phyloP scores from a whole-genome alignment of 2,329 filamentous ascomycete species.

The Alternaria brassicicola region DNA sequence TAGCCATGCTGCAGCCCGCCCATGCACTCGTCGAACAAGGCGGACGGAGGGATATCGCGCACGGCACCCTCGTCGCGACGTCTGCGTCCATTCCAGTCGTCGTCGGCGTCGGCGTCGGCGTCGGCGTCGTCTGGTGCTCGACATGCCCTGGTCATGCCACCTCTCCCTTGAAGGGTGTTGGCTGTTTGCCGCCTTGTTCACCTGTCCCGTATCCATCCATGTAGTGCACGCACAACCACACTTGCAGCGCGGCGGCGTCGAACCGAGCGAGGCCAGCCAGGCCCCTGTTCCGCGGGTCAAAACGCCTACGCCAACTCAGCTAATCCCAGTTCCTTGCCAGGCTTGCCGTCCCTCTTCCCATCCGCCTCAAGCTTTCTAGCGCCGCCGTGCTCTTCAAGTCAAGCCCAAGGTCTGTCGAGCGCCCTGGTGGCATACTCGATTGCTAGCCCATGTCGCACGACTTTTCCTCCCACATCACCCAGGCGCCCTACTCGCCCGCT shows the following conservation, averaged over 20 bases:
- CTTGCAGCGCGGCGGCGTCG: slow-evolving; percentile 20
- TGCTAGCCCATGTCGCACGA: slow-evolving; percentile 45
- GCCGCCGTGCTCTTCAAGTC: slow-evolving; percentile 24
- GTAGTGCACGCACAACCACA: slow-evolving; percentile 12
- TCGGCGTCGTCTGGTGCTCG: neutral
- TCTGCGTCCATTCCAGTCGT: no score
- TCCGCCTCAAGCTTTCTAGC: slow-evolving; percentile 18
- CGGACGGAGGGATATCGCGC: neutral
- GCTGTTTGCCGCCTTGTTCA: neutral
- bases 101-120: no score
- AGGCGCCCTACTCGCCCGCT: slow-evolving; percentile 42
- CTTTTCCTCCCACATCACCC: slow-evolving; percentile 31
- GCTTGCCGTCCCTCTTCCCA: slow-evolving; percentile 16
- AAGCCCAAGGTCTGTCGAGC: slow-evolving; percentile 26
- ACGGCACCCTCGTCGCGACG: neutral
- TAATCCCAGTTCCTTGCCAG: slow-evolving; percentile 29
- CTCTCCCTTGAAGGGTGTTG: neutral
- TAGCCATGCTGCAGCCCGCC: slow-evolving; percentile 17
- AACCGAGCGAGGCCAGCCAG: slow-evolving; percentile 26
- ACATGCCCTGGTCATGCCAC: neutral
- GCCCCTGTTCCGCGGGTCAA: slow-evolving; percentile 26
- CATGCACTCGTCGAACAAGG: neutral
- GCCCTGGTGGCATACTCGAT: slow-evolving; percentile 32
- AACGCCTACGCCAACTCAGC: slow-evolving; percentile 27
- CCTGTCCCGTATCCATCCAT: neutral